Evolutionary conservation across 805 yeast genomes (phyloP).

Genomic region (Isabelozyma pseudorhagii): DNA sequence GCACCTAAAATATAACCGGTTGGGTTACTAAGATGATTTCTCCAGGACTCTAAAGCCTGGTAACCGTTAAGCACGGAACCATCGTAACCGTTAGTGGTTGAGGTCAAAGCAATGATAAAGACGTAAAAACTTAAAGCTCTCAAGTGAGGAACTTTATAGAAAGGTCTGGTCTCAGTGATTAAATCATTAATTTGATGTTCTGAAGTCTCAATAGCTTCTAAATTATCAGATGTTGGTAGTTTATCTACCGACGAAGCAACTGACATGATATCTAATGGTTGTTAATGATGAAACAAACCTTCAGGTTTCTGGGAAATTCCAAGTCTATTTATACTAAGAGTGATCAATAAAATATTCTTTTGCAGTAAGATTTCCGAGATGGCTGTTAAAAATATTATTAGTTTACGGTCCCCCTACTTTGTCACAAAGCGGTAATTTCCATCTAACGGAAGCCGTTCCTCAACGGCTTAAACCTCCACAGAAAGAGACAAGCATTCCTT

Average conservation of each 20-base stretch:
- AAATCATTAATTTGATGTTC: conserved; percentile 12
- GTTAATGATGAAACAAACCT: background rate
- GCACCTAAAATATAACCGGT: conserved; percentile 39
- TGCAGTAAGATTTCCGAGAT: too few relatives aligned
- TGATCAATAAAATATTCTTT: too few relatives aligned
- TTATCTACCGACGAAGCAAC: background rate
- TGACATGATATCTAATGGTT: background rate
- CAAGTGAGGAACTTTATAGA: conserved; percentile 38
- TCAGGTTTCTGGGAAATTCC: background rate
- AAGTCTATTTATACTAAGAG: background rate
- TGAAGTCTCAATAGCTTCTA: background rate
- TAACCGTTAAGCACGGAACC: conserved; percentile 50
- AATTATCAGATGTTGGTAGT: background rate
- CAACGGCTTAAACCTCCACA: too few relatives aligned
- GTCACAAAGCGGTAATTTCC: too few relatives aligned
- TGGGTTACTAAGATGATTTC: conserved; percentile 35
- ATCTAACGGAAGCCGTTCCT: too few relatives aligned
- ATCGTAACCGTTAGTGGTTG: conserved; percentile 49
- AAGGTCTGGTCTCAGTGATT: conserved; percentile 16
- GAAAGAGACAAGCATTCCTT: too few relatives aligned
- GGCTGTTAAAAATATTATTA: background rate
- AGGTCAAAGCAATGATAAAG: conserved; percentile 40
- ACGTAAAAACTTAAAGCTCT: conserved; percentile 33
- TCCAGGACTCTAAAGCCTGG: conserved; percentile 44
- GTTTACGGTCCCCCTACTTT: background rate